These are phyloP conservation scores for Macadamia integrifolia DNA, from an alignment of 164 flowering plant genomes.

Conservation along the genomic window DNA sequence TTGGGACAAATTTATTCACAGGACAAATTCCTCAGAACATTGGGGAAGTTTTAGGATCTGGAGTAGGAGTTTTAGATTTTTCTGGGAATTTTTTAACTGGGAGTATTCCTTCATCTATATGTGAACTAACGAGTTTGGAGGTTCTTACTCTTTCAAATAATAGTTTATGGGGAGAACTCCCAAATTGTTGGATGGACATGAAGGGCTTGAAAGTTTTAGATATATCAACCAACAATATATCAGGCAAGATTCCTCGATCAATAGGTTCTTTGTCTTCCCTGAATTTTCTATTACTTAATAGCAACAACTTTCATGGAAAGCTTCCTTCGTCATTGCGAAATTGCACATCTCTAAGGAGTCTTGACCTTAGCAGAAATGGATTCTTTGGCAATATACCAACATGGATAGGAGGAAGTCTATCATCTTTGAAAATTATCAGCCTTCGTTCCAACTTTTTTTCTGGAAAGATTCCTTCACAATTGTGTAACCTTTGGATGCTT, in stretches of 20 bases:
- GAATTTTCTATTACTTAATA: not conserved
- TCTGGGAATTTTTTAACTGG: constrained; percentile 9
- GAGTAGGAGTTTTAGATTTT: too few relatives aligned
- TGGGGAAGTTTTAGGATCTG: too few relatives aligned
- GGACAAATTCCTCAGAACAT: too few relatives aligned
- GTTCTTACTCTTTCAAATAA: constrained; percentile 5
- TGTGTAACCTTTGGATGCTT: not conserved
- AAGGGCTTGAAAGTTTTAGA: constrained; percentile 1
- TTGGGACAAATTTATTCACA: too few relatives aligned
- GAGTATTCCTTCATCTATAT: not conserved
- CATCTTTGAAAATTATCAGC: not conserved
- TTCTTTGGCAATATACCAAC: constrained; percentile 21
- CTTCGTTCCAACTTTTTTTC: not conserved
- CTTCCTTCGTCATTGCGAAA: constrained; percentile 6
- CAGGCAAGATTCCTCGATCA: constrained; percentile 19
- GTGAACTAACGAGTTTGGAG: not conserved
- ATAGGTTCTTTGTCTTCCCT: constrained; percentile 9
- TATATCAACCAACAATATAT: not conserved
- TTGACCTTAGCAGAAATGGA: constrained; percentile 26
- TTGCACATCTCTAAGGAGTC: constrained; percentile 2
- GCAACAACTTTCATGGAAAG: not conserved
- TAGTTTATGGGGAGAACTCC: constrained; percentile 16
- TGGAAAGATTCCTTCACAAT: not conserved
- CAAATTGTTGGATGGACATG: constrained; percentile 16
- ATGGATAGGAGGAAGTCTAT: constrained; percentile 15